Base-by-base conservation (phyloP, 805 yeast genomes). In the Komagataella phaffii region DNA sequence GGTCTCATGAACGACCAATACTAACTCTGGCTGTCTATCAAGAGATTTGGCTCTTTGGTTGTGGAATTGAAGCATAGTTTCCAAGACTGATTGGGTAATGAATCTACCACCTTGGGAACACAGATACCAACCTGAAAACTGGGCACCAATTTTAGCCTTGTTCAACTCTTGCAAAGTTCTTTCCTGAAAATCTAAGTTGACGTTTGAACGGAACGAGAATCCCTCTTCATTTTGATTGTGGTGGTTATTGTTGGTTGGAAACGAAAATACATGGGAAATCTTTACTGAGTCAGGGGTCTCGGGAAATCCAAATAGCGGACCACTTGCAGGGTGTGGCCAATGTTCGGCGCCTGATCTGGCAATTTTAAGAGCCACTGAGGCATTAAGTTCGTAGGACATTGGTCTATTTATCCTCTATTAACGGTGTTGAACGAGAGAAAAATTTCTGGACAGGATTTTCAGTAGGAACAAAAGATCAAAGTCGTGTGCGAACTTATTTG, bases 91-190 rank as follows among this genome's bases (percentile, higher is more conserved):
- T 51, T 77, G 75, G 54, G 81, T 80, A 60, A 82, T 77, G 62
- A 81, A 81, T 63, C 80, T 80, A 48, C 93, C 93, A 45, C 85
- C 76, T 50, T 72, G 69, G 24, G 88, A 74, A 47, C 84, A 73
- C 62, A 86, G 79, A 69, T 85, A 88, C 88, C 90, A 88, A 40
- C 96, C 96, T 56, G 82, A 77, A 54, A 82, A 74, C 61, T 81
- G 85, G 46, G 80, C 73, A 48, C 89, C 90, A 54, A 78, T 72
- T 49, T 83, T 83, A 55, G 81, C 77, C 52, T 73, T 75, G 59
- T 73, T 77, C 56, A 87, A 75, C 54, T 79, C 76, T 46, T 78
- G 76, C 57, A 83, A 71, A 60, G 85, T 72, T 48, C 83, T 88
- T 50, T 75, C 76, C 64, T 84, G 89, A 69, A 80, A 88, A 63